Base-by-base conservation (phyloP, 2,329 filamentous ascomycete genomes). In the Claviceps monticola region DNA sequence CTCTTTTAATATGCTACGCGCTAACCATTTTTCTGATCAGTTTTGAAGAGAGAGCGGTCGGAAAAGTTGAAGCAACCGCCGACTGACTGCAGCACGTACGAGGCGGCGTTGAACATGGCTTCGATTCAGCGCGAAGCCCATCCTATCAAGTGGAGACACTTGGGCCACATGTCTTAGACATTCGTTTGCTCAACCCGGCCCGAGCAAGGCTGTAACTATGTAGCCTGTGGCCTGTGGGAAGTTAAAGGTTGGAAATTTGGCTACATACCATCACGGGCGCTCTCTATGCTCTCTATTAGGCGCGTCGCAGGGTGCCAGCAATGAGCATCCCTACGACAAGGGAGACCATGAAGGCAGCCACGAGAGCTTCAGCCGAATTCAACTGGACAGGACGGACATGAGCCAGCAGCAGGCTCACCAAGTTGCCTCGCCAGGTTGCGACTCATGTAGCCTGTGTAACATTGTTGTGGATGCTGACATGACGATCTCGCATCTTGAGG, bases 141-240 rank as follows among this genome's bases (percentile, higher is more conserved):
- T 29, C 21, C 47, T 43, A 50, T 46, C 34, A 39, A 21, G 49
- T 50, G 49, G 49, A 50, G 49, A 50, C 49, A 50, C 42, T 17
- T 43, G 38, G 26, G 39, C 39, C 48, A 43, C 48, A 39, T 49
- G 39, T 44, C 39, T 44, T 43, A 37, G 39, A 49, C 39, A 49
- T 21, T 13, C 43, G 39, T 34, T 43, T 5, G 38, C 48, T 44
- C 39, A 49, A 48, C 34, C 39, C 29, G 29, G 21, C 16, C 48
- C 48, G 41, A 17, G n/a, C 23, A 38, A 34, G 48, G n/a, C 26
- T 21, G 38, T 29, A 23, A 3, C 21, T 23, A n/a, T n/a, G n/a
- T n/a, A 23, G 13, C 1, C 11, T 13, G n/a, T 9, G 11, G 39
- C n/a, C 13, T 11, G 19, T 23, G 23, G 19, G 4, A 4, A 43